Conservation (phyloP, 2,329 filamentous ascomycete species). For the Sclerotiophoma versabilis region DNA sequence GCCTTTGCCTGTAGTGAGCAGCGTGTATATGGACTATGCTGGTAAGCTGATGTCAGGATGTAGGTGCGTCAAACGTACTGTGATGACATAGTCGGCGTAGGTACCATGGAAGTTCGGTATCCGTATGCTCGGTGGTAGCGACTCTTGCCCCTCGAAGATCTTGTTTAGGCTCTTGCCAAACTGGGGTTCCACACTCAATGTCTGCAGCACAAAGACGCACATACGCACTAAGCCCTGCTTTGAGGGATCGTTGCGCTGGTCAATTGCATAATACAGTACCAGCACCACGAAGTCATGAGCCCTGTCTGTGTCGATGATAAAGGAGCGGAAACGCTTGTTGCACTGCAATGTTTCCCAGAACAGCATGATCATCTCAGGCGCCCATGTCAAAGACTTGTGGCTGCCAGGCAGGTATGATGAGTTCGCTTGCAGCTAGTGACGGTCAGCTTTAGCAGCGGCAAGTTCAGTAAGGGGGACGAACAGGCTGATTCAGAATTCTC, state of each 20-base stretch:
- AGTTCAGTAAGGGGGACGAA: slow-evolving; percentile 35
- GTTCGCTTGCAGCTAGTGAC: slow-evolving; percentile 75
- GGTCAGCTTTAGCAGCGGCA: slow-evolving; percentile 27
- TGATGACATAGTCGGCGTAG: slow-evolving; percentile 93
- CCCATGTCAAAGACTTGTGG: slow-evolving; percentile 81
- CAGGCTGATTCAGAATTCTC: slow-evolving; percentile 86
- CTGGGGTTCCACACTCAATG: slow-evolving; percentile 87
- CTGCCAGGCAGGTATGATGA: slow-evolving; percentile 86
- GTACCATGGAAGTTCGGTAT: slow-evolving; percentile 85
- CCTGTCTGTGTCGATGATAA: slow-evolving; percentile 94
- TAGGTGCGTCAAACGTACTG: slow-evolving; percentile 60
- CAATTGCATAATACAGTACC: slow-evolving; percentile 89
- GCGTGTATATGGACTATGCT: slow-evolving; percentile 80
- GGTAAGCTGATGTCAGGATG: slow-evolving; percentile 30
- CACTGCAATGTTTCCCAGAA: slow-evolving; percentile 98
- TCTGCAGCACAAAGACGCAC: slow-evolving; percentile 97
- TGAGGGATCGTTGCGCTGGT: slow-evolving; percentile 82
- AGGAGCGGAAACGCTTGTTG: slow-evolving; percentile 95
- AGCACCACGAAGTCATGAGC: slow-evolving; percentile 92
- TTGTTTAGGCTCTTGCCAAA: slow-evolving; percentile 93
- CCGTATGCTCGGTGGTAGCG: slow-evolving; percentile 79
- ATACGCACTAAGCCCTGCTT: slow-evolving; percentile 94
- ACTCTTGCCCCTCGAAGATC: slow-evolving; percentile 86
- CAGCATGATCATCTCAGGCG: slow-evolving; percentile 93
- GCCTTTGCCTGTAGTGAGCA: slow-evolving; percentile 91